These are phyloP conservation scores for Fremontodendron californicum DNA, from an alignment of 345 rosid genomes.

Conservation along the genomic window DNA sequence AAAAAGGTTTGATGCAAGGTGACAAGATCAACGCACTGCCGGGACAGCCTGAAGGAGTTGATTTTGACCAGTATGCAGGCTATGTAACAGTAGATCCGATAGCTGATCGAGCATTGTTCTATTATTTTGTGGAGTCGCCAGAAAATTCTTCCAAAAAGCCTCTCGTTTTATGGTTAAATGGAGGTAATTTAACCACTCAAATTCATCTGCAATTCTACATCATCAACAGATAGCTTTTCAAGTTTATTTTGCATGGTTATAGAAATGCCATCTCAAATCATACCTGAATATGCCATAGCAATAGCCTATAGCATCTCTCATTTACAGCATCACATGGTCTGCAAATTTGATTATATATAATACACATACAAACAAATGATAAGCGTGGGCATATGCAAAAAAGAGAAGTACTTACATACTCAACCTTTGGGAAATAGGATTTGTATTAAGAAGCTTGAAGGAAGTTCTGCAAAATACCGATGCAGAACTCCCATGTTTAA, in stretches of 20 bases:
- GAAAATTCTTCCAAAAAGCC: conserved; percentile 15
- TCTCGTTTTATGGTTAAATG: conserved; percentile 12
- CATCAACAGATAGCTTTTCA: neutral
- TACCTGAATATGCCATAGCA: neutral
- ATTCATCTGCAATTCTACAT: neutral
- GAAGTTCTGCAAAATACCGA: neutral
- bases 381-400: neutral
- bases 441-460: neutral
- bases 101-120: neutral
- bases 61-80: neutral
- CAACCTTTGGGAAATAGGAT: neutral
- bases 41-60: neutral
- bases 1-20: neutral
- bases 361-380: neutral
- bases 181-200: neutral
- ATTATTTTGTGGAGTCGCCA: neutral
- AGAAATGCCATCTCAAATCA: neutral
- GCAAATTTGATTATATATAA: neutral
- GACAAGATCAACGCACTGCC: neutral
- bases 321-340: neutral
- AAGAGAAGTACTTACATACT: neutral
- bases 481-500: neutral
- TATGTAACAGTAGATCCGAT: neutral
- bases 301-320: neutral
- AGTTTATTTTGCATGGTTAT: neutral